Base-by-base conservation (phyloP, 768 basidiomycete genomes). In the Tricholoma bakamatsutake region DNA sequence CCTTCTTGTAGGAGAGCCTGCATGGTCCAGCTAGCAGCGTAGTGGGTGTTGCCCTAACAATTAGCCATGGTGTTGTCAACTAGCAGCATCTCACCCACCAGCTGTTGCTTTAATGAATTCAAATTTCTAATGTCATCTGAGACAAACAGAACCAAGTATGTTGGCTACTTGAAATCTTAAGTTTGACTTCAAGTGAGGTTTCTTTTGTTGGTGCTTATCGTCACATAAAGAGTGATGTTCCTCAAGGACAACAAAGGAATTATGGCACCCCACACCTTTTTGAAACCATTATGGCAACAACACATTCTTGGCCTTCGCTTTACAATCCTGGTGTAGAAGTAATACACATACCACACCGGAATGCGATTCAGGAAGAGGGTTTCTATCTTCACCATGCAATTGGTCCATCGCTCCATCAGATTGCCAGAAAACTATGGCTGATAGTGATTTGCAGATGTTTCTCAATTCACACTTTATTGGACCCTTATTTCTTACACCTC, bases 401-500 rank as follows among this genome's bases (percentile, higher is more conserved):
- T 50, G 79, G 80, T 76, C 11, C 10, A 66, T 55, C 2, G 12
- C 4, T 17, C 35, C 28, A 11, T 9, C 24, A 50, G 53, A 7
- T n/a, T 42, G 11, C 18, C 17, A 3, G 10, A 27, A 33, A 49
- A n/a, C 18, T 1, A n/a, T 45, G 31, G 24, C 48, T 45, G 31
- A 28, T 27, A 24, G 49, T 33, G 21, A 24, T 15, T 53, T 50
- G 52, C 53, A 81, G 79, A 82, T 57, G 64, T 80, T 24, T 80
- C 80, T 63, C 73, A 72, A 34, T 80, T 80, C 66, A 80, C 79
- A 24, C 65, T 82, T 15, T 80, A 76, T 56, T 82, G 80, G 80
- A 78, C 72, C 15, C 68, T 80, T 11, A 65, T 77, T 35, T 77
- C 80, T 53, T 80, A 80, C 64, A 75, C 72, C 0, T 79, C 79